Evolutionary conservation across 768 basidiomycete species (phyloP).

Genomic region (Mycena capillaripes): DNA sequence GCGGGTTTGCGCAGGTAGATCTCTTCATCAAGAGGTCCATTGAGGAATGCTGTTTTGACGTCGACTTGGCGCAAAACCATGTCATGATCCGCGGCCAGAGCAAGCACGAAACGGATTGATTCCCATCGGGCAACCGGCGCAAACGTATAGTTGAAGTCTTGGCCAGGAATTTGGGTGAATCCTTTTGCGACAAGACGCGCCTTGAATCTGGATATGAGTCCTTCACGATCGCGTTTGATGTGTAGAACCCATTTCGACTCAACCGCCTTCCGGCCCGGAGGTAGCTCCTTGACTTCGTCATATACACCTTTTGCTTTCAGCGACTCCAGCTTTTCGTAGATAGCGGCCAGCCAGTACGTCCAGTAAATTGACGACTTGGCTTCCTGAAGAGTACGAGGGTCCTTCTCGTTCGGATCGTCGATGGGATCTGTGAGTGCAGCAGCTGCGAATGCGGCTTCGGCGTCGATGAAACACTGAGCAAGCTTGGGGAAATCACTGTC

Average conservation of each 20-base stretch:
- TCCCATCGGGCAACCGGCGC: conserved; percentile 15
- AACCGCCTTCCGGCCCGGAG: conserved; percentile 33
- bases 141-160: conserved; percentile 39
- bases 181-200: conserved; percentile 20
- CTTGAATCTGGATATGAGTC: conserved; percentile 22
- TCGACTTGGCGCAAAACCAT: conserved; percentile 41
- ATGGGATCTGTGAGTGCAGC: conserved; percentile 32
- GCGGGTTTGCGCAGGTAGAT: too few relatives aligned
- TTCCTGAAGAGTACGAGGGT: conserved; percentile 33
- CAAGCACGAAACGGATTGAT: conserved; percentile 35
- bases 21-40: too few relatives aligned
- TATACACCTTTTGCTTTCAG: conserved; percentile 36
- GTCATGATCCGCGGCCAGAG: conserved; percentile 41
- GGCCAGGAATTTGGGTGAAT: conserved; percentile 46
- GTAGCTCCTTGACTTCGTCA: conserved; percentile 33
- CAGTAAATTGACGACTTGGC: conserved; percentile 40
- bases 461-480: conserved; percentile 1
- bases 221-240: conserved; percentile 23
- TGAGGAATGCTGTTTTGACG: too few relatives aligned
- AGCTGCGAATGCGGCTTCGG: conserved; percentile 20
- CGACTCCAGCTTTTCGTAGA: conserved; percentile 41
- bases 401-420: conserved; percentile 27
- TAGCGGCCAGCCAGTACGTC: conserved; percentile 27
- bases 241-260: conserved; percentile 28
- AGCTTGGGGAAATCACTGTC: background rate